A percentile compares a stretch with the other conserved stretches of the same genome.
phyloP scores from a whole-genome alignment of 2,329 filamentous ascomycete genomes.

The Cladosporium sp. region DNA sequence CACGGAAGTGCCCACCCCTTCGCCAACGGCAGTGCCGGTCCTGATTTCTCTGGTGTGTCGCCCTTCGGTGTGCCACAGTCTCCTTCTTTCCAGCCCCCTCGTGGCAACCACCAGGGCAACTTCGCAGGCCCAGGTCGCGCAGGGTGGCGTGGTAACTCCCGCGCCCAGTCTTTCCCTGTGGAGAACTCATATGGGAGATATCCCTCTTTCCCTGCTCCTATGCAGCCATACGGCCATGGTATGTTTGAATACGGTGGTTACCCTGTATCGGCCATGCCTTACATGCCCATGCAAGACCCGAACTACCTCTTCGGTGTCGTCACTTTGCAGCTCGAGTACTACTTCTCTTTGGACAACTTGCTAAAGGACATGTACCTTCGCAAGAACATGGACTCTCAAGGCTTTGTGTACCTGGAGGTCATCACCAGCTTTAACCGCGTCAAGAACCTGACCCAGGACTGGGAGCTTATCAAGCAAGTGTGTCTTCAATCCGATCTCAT shows the following conservation, averaged over 20 bases:
- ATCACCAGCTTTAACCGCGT: conserved; percentile 88
- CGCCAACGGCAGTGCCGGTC: conserved; percentile 25
- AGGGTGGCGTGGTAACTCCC: conserved; percentile 54
- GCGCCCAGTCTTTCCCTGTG: conserved; percentile 65
- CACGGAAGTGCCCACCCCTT: conserved; percentile 26
- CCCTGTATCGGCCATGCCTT: conserved; percentile 53
- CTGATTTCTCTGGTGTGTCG: conserved; percentile 30
- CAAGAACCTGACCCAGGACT: conserved; percentile 69
- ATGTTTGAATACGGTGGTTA: conserved; percentile 50
- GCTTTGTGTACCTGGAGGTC: conserved; percentile 79
- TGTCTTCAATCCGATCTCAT: conserved; percentile 72
- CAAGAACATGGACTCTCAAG: conserved; percentile 91
- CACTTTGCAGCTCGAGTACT: conserved; percentile 74
- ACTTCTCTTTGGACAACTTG: conserved; percentile 94
- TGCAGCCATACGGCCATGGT: conserved; percentile 54
- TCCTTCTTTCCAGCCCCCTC: conserved; percentile 32
- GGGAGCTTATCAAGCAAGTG: conserved; percentile 72
- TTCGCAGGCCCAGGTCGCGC: conserved; percentile 41
- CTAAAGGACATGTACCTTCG: conserved; percentile 90
- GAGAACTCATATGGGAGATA: conserved; percentile 52
- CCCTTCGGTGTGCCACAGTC: conserved; percentile 33
- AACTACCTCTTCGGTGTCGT: conserved; percentile 60
- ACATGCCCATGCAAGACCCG: conserved; percentile 60
- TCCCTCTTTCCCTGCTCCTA: conserved; percentile 41
- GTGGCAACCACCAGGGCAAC: conserved; percentile 33